phyloP scores from a whole-genome alignment of 371 early-diverging fungal genomes.

The Chytridiales sp. region DNA sequence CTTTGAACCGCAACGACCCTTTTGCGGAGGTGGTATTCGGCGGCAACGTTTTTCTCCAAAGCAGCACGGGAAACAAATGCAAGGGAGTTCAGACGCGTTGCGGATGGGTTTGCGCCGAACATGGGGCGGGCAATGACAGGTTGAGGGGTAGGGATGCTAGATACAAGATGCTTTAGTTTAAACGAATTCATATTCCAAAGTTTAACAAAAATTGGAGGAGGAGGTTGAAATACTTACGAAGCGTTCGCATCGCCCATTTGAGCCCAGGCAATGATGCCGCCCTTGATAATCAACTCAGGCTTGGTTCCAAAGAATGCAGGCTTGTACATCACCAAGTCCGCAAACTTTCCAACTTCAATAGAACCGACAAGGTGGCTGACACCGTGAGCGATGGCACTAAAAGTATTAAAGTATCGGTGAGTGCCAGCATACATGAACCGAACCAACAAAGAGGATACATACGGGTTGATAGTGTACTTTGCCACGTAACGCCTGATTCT shows the following conservation, averaged over 20 bases:
- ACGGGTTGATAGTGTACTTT: conserved; percentile 94
- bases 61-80: conserved; percentile 81
- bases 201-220: neutral
- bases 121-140: conserved; percentile 81
- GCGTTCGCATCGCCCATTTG: conserved; percentile 90
- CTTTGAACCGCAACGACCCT: conserved; percentile 68
- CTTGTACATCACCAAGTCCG: conserved; percentile 82
- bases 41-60: conserved; percentile 51
- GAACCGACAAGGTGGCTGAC: conserved; percentile 87
- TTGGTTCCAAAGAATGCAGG: conserved; percentile 87
- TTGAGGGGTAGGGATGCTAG: conserved; percentile 80
- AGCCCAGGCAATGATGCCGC: conserved; percentile 78
- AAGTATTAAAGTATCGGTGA: too few relatives aligned
- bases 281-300: conserved; percentile 81
- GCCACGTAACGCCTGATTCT: conserved; percentile 75
- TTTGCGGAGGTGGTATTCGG: conserved; percentile 66
- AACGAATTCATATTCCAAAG: neutral
- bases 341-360: conserved; percentile 87
- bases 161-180: neutral
- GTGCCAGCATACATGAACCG: neutral
- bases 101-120: conserved; percentile 69
- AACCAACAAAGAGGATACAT: conserved; percentile 32
- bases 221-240: conserved; percentile 44
- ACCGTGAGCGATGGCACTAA: conserved; percentile 83
- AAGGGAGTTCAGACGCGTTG: conserved; percentile 56